Base-by-base conservation (phyloP, 208 protist species). In the Borovskyia barvae region DNA sequence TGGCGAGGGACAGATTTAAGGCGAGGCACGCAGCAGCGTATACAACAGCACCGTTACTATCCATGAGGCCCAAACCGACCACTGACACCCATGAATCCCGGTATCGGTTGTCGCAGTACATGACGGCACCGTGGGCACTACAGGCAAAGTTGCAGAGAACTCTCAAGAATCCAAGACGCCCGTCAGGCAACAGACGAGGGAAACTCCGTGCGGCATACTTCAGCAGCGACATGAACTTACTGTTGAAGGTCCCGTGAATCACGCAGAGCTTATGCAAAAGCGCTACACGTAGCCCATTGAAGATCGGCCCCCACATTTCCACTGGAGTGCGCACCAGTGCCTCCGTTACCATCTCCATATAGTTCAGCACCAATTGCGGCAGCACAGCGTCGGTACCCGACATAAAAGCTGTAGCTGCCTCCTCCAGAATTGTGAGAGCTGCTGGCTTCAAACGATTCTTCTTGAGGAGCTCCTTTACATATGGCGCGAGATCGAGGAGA, bases 1-100 rank as follows among this genome's bases (percentile, higher is more conserved):
- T 75, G 35, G 64, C 60, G 33, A 80, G 52, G 11, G 77, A 57
- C 20, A 95, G 20, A 63, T 92, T 93, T 4, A 81, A 33, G 1
- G 85, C 73, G 0, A 95, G 67, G 30, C 84, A 88, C 14, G 89
- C 77, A 0, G 79, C 85, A 0, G 86, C 82, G 63, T 93, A 92
- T 5, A 84, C 72, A 42, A 93, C 77, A 6, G 73, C 65, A 26
- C 40, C 59, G 43, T 59, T 59, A 35, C 56, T 41, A 41, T 92
- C 86, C 50, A 84, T 66, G 6, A 95, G 46, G 1, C 75, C 83
- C 7, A 81, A 51, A 0, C 85, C 90, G 22, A 87, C 76, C 3
- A 64, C 45, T 15, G 77, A 80, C 15, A 93, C 81, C 76, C 84
- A 93, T 12, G 70, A 43, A 19, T 48, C 29, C 24, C 59, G 43